Conservation (phyloP, 305 asterid species). For the Ilex paraguariensis region DNA sequence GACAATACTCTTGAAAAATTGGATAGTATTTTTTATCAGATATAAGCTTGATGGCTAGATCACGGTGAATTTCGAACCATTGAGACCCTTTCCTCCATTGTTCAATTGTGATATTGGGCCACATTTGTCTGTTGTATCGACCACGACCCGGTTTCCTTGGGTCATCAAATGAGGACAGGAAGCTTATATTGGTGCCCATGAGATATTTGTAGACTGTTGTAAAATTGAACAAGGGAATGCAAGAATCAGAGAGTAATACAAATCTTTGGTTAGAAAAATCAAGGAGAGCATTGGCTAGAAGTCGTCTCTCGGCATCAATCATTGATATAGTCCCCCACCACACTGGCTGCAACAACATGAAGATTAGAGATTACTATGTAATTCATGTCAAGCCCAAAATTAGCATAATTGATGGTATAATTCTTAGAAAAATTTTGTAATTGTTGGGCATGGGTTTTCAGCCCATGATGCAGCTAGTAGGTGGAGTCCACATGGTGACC, state of each 20-base stretch:
- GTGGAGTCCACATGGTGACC: too few relatives aligned
- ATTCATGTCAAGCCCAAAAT: neutral
- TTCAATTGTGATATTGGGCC: conserved; percentile 40
- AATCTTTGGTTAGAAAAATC: conserved; percentile 54
- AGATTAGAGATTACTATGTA: neutral
- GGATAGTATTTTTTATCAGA: neutral
- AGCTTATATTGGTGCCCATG: conserved; percentile 33
- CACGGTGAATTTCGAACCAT: conserved; percentile 1
- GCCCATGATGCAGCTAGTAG: too few relatives aligned
- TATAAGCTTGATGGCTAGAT: neutral
- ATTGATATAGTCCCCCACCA: conserved; percentile 58
- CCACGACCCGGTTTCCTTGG: conserved; percentile 50
- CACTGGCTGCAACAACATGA: conserved; percentile 33
- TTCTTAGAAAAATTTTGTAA: too few relatives aligned
- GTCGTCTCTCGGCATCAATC: conserved; percentile 65
- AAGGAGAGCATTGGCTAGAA: conserved; percentile 55
- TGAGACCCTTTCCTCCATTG: conserved; percentile 26
- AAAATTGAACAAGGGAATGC: conserved; percentile 70
- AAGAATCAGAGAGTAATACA: conserved; percentile 56
- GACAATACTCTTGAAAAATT: neutral
- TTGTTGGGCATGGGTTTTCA: too few relatives aligned
- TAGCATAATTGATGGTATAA: too few relatives aligned
- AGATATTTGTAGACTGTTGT: conserved; percentile 44
- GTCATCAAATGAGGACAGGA: conserved; percentile 39
- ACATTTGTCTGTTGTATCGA: conserved; percentile 53